Evolutionary conservation across 768 basidiomycete genomes (phyloP).

Genomic region (Terana coerulea): DNA sequence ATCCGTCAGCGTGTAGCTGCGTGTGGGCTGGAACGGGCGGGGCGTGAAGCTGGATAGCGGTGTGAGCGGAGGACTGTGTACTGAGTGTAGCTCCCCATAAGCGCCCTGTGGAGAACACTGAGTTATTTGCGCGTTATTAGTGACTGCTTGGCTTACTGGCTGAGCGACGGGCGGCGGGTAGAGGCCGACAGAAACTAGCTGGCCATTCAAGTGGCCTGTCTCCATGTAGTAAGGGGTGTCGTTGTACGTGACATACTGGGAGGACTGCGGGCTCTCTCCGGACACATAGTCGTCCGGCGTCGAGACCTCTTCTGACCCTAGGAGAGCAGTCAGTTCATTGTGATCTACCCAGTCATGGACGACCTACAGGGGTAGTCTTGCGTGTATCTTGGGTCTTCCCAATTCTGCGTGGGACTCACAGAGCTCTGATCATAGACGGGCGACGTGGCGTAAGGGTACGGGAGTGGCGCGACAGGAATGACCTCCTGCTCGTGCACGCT

Average conservation of each 20-base stretch:
- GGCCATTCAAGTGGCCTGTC: slow-evolving; percentile 3
- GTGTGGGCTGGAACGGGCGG: neutral
- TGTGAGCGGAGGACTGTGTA: neutral
- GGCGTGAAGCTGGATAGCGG: neutral
- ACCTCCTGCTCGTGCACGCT: neutral
- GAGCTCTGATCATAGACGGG: too few species aligned
- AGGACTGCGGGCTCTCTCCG: neutral
- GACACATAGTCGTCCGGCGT: neutral
- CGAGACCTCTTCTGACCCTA: neutral
- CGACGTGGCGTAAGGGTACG: too few species aligned
- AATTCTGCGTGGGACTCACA: too few species aligned
- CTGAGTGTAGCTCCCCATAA: neutral
- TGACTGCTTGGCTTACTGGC: neutral
- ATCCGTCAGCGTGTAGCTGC: slow-evolving; percentile 13
- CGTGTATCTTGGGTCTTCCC: too few species aligned
- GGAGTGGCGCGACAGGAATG: neutral
- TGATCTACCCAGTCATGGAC: too few species aligned
- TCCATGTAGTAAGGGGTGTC: neutral
- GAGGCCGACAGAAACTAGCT: neutral
- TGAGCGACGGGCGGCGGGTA: too few species aligned
- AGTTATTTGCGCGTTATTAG: neutral
- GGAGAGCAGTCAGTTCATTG: neutral
- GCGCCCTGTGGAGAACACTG: neutral
- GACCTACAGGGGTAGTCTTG: too few species aligned
- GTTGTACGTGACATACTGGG: neutral